Conservation (phyloP, 2,329 filamentous ascomycete species). For the Thermomyces lanuginosus region DNA sequence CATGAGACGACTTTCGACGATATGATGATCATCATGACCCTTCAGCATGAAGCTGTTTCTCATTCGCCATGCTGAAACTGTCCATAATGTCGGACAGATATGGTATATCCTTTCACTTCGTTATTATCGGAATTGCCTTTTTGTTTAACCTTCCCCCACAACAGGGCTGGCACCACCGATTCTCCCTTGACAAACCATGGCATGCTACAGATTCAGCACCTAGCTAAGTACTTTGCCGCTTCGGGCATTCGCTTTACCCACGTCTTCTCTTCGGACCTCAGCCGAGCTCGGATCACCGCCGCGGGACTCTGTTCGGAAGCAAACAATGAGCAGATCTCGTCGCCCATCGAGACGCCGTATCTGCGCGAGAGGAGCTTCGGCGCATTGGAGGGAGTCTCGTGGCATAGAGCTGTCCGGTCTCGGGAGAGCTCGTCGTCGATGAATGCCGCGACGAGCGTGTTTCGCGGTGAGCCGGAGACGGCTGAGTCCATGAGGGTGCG, state of each 20-base stretch:
- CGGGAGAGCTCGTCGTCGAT: no score
- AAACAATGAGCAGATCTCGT: no score
- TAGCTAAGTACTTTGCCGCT: slow-evolving; percentile 51
- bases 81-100: slow-evolving; percentile 67
- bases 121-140: no score
- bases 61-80: slow-evolving; percentile 76
- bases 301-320: slow-evolving; percentile 12
- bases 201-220: slow-evolving; percentile 55
- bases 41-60: slow-evolving; percentile 49
- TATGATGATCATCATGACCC: no score
- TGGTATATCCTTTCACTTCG: slow-evolving; percentile 41
- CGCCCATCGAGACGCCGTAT: slow-evolving; percentile 9
- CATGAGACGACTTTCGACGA: no score
- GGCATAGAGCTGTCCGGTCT: no score
- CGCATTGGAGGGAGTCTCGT: slow-evolving; percentile 23
- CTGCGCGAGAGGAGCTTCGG: slow-evolving; percentile 28
- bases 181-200: slow-evolving; percentile 70
- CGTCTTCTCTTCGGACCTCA: slow-evolving; percentile 63
- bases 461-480: slow-evolving; percentile 48
- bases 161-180: slow-evolving; percentile 63
- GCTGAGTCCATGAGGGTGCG: slow-evolving; percentile 49
- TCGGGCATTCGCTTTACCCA: slow-evolving; percentile 49
- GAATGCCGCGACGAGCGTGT: slow-evolving; percentile 16
- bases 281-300: slow-evolving; percentile 46
- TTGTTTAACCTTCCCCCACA: background rate